A percentile compares a stretch with the other conserved stretches of the same genome.
These are phyloP conservation scores for Peterozyma toletana DNA, from an alignment of 805 yeast genomes.

Conservation along the genomic window DNA sequence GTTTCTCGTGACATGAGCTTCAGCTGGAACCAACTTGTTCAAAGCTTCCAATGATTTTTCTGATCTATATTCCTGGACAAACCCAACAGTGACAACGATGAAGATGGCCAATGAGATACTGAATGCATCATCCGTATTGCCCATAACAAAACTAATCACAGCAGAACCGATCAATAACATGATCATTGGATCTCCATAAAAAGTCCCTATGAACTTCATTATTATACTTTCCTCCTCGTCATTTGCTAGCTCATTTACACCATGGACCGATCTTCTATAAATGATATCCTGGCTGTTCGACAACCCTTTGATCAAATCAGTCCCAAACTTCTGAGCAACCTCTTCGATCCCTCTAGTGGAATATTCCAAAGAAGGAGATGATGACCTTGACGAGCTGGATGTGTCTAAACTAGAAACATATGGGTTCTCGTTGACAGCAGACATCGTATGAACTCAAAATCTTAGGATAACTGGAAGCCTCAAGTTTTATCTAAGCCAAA, in stretches of 20 bases:
- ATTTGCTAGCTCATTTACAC: constrained; percentile 66
- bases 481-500: too few relatives aligned
- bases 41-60: constrained; percentile 93
- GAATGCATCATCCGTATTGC: constrained; percentile 95
- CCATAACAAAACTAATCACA: constrained; percentile 78
- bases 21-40: constrained; percentile 92
- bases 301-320: constrained; percentile 58
- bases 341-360: constrained; percentile 60
- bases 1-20: constrained; percentile 82
- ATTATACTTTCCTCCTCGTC: constrained; percentile 74
- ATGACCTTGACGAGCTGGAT: constrained; percentile 4
- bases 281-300: constrained; percentile 62
- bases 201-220: constrained; percentile 70
- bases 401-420: constrained; percentile 15
- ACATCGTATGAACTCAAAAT: too few relatives aligned
- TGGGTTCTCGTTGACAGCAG: constrained; percentile 33
- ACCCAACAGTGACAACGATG: constrained; percentile 94
- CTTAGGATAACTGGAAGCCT: too few relatives aligned
- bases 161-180: constrained; percentile 88
- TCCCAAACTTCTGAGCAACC: constrained; percentile 51
- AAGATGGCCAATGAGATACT: constrained; percentile 86
- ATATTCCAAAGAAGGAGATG: constrained; percentile 57
- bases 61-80: constrained; percentile 93
- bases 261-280: constrained; percentile 67
- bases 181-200: constrained; percentile 88